Evolutionary conservation across 345 rosid genomes (phyloP).

Genomic region (Heritiera littoralis): DNA sequence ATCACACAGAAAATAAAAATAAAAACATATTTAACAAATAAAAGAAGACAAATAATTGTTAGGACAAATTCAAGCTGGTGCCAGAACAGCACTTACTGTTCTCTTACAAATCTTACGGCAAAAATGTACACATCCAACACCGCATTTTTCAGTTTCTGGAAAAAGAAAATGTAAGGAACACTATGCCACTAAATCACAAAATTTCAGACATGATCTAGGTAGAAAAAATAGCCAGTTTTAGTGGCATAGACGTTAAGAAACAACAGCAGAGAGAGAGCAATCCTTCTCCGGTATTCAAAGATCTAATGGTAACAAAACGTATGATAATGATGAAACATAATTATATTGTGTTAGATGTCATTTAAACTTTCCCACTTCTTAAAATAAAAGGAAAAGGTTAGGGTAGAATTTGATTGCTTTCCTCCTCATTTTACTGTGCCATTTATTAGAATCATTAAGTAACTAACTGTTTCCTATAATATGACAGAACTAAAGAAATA

Average conservation of each 20-base stretch:
- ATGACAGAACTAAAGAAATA: not conserved
- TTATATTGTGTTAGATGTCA: not conserved
- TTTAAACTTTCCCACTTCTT: not conserved
- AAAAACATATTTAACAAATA: not conserved
- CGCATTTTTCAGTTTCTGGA: not conserved
- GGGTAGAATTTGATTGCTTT: not conserved
- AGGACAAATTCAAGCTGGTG: not conserved
- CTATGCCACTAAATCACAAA: not conserved
- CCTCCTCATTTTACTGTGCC: not conserved
- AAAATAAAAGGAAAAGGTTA: not conserved
- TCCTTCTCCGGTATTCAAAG: not conserved
- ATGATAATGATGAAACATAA: not conserved
- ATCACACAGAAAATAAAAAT: not conserved
- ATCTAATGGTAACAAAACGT: not conserved
- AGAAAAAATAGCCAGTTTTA: not conserved
- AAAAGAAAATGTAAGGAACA: not conserved
- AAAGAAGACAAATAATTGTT: not conserved
- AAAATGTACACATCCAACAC: not conserved
- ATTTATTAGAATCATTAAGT: not conserved
- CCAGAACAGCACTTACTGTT: not conserved
- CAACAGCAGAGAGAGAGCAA: not conserved
- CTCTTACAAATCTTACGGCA: not conserved
- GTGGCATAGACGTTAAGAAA: not conserved
- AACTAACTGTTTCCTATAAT: not conserved
- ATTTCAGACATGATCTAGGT: not conserved